phyloP scores from a whole-genome alignment of 1,139 yeast genomes.

The Suhomyces panamericanus region DNA sequence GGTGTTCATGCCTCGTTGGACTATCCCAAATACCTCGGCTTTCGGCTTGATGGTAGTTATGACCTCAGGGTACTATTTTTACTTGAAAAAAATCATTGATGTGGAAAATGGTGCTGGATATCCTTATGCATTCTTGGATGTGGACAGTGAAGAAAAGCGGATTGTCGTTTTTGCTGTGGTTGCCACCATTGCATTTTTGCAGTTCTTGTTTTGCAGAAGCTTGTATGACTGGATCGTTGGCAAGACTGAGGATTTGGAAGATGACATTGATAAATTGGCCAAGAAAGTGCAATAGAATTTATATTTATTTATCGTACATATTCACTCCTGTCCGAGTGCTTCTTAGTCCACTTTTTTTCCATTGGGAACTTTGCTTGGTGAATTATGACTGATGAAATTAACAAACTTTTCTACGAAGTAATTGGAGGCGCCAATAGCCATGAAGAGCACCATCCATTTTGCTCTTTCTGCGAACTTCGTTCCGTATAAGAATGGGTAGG shows the following conservation, averaged over 20 bases:
- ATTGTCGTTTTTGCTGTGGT: constrained; percentile 51
- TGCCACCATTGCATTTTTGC: constrained; percentile 44
- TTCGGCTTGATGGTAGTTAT: constrained; percentile 38
- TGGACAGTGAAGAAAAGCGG: constrained; percentile 43
- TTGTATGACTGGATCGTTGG: constrained; percentile 27
- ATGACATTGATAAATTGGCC: constrained; percentile 16
- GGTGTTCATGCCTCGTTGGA: constrained; percentile 53
- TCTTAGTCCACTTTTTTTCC: too few relatives aligned
- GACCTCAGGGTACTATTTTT: constrained; percentile 53
- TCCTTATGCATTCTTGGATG: constrained; percentile 70
- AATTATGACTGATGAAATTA: not conserved
- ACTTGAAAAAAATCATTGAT: constrained; percentile 50
- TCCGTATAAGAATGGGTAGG: constrained; percentile 24
- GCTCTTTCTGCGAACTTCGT: constrained; percentile 8
- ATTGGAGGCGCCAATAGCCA: constrained; percentile 1
- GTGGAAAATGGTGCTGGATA: constrained; percentile 45
- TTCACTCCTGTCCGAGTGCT: too few relatives aligned
- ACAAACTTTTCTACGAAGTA: constrained; percentile 2
- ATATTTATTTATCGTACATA: not conserved
- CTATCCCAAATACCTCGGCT: constrained; percentile 38
- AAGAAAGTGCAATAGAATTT: constrained; percentile 5
- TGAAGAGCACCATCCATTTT: constrained; percentile 10
- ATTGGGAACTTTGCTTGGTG: too few relatives aligned
- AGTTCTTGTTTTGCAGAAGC: constrained; percentile 31
- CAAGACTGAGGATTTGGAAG: constrained; percentile 16